A percentile compares a stretch with the other conserved stretches of the same genome.
Conservation (phyloP, 2,329 filamentous ascomycete species). For the Neoascochyta sp. region DNA sequence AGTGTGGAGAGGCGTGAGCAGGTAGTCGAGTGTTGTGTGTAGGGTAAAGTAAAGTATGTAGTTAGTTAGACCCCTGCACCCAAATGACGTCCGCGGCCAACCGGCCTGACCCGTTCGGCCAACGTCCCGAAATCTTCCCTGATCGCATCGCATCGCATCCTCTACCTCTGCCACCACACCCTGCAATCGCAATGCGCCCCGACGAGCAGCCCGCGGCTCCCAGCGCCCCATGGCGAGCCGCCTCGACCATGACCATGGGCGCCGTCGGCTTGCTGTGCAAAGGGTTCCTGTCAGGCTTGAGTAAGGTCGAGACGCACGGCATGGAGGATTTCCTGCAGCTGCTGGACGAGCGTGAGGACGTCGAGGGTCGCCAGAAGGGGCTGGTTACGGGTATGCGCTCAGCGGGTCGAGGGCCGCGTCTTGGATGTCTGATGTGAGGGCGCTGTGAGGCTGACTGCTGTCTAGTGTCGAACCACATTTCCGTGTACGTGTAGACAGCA, state of each 20-base stretch:
- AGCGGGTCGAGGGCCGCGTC: too few species aligned
- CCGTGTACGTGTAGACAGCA: conserved; percentile 71
- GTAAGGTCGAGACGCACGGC: conserved; percentile 71
- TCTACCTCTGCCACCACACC: too few species aligned
- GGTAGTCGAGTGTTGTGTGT: too few species aligned
- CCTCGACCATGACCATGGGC: conserved; percentile 72
- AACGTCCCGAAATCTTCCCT: too few species aligned
- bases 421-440: too few species aligned
- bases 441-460: conserved; percentile 16
- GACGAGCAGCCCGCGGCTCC: conserved; percentile 51
- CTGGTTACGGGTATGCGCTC: conserved; percentile 72
- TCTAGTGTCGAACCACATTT: conserved; percentile 81
- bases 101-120: too few species aligned
- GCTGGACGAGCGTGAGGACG: conserved; percentile 68
- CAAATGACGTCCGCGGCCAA: too few species aligned
- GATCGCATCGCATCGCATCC: too few species aligned
- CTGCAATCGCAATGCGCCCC: conserved; percentile 42
- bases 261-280: conserved; percentile 67
- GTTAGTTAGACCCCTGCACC: too few species aligned
- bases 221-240: conserved; percentile 65
- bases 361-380: conserved; percentile 65
- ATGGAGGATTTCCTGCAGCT: conserved; percentile 70
- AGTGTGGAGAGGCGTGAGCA: too few species aligned
- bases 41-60: too few species aligned
- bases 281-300: conserved; percentile 71